A percentile compares a stretch with the other conserved stretches of the same genome.
phyloP scores from a whole-genome alignment of 169 alveolate species.

The Ichthyophthirius multifiliis region DNA sequence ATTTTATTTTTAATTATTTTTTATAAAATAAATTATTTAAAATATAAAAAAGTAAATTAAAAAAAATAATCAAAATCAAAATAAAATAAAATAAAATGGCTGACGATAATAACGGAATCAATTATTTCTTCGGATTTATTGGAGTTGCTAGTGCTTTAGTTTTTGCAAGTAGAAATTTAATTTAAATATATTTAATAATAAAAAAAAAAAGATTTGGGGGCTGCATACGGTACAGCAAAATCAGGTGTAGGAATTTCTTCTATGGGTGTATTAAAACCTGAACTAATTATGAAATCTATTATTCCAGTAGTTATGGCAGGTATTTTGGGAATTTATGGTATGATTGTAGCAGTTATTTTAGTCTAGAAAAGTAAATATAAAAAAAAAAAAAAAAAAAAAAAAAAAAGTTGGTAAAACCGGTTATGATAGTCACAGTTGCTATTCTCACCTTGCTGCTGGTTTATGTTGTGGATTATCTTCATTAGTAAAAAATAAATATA shows the following conservation, averaged over 20 bases:
- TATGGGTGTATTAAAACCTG: conserved; percentile 99
- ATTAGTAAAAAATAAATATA: conserved; percentile 30
- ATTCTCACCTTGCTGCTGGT: conserved; percentile 96
- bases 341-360: conserved; percentile 91
- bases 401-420: conserved; percentile 70
- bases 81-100: too few species aligned
- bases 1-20: too few species aligned
- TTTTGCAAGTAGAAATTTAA: conserved; percentile 89
- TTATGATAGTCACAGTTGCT: conserved; percentile 89
- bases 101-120: not conserved
- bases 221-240: conserved; percentile 99
- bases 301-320: conserved; percentile 99
- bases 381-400: too few species aligned
- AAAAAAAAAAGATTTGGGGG: conserved; percentile 91
- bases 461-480: conserved; percentile 93
- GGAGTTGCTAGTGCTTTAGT: conserved; percentile 98
- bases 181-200: not conserved
- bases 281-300: conserved; percentile 97
- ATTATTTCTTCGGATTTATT: conserved; percentile 96
- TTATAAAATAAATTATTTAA: too few species aligned
- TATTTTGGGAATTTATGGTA: conserved; percentile 97
- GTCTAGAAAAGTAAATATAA: conserved; percentile 52
- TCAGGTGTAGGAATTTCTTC: conserved; percentile 99
- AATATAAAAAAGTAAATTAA: too few species aligned
- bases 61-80: too few species aligned